phyloP scores from a whole-genome alignment of 768 basidiomycete genomes.

The Boletus rubropictus region DNA sequence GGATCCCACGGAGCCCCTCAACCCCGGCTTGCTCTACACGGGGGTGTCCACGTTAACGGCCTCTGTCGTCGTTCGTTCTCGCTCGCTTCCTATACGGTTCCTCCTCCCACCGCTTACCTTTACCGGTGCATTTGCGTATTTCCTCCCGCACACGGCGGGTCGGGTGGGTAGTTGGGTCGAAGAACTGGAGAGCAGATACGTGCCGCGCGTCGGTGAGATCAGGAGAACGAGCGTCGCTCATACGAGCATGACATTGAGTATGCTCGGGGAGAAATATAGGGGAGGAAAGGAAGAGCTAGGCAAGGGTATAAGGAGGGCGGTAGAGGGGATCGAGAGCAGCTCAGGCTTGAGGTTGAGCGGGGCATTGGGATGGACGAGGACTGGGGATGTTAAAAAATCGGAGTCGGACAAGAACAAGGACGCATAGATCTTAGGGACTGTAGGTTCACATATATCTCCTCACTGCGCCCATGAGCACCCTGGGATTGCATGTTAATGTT shows the following conservation, averaged over 20 bases:
- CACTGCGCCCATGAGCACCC: neutral
- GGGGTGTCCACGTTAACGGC: conserved; percentile 85
- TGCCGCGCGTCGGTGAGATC: conserved; percentile 62
- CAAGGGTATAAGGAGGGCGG: conserved; percentile 39
- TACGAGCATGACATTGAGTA: conserved; percentile 52
- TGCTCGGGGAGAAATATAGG: conserved; percentile 46
- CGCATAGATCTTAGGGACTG: conserved; percentile 5
- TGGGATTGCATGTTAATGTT: neutral
- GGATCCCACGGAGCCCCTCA: conserved; percentile 74
- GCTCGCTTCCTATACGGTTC: conserved; percentile 61
- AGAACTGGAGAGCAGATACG: conserved; percentile 63
- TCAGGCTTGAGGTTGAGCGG: conserved; percentile 73
- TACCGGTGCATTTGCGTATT: conserved; percentile 64
- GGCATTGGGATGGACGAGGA: conserved; percentile 42
- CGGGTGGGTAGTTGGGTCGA: conserved; percentile 66
- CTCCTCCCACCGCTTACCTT: conserved; percentile 74
- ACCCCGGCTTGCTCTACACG: conserved; percentile 86
- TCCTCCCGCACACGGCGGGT: conserved; percentile 76
- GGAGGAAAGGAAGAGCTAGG: conserved; percentile 42
- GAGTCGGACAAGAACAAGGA: conserved; percentile 12
- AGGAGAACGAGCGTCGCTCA: conserved; percentile 63
- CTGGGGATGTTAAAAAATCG: conserved; percentile 9
- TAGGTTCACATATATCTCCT: conserved; percentile 1
- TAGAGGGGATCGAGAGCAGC: conserved; percentile 54
- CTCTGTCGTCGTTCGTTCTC: conserved; percentile 79